A percentile compares a stretch with the other conserved stretches of the same genome.
Evolutionary conservation across 129 eudicot genomes (phyloP).

Genomic region (Scalesia atractyloides): DNA sequence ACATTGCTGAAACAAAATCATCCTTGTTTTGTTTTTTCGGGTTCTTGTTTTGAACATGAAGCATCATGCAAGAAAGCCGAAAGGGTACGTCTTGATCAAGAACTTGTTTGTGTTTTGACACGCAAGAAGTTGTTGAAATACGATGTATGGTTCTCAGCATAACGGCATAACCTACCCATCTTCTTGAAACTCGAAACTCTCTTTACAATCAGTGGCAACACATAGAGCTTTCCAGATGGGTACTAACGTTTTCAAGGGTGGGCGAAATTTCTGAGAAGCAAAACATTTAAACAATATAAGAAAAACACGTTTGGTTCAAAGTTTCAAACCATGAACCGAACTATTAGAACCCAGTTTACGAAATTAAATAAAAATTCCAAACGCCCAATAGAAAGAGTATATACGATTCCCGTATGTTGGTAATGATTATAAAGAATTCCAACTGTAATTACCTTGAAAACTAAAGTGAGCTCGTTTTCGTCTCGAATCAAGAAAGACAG

Average conservation of each 20-base stretch:
- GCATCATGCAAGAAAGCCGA: slow-evolving; percentile 16
- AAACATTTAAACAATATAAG: slow-evolving; percentile 10
- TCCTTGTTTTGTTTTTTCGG: not conserved
- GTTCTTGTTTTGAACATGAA: slow-evolving; percentile 8
- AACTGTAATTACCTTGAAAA: slow-evolving; percentile 37
- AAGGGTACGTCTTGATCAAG: slow-evolving; percentile 7
- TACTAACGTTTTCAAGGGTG: slow-evolving; percentile 68
- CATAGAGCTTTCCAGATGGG: slow-evolving; percentile 44
- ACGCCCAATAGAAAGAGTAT: slow-evolving; percentile 1
- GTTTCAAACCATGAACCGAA: too few species aligned
- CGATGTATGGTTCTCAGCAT: not conserved
- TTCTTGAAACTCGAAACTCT: slow-evolving; percentile 33
- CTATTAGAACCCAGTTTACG: too few species aligned
- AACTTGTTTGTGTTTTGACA: not conserved
- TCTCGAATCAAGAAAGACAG: slow-evolving; percentile 64
- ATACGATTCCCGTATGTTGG: not conserved
- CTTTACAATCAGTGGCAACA: slow-evolving; percentile 34
- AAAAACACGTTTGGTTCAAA: not conserved
- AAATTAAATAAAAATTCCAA: not conserved
- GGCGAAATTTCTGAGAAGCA: slow-evolving; percentile 59
- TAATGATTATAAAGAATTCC: not conserved
- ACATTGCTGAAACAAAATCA: not conserved
- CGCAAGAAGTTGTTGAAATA: not conserved
- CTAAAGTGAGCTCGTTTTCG: slow-evolving; percentile 56
- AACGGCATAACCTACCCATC: slow-evolving; percentile 2